These are phyloP conservation scores for Abrus pulchellus DNA, from an alignment of 306 rosid species.

Conservation along the genomic window DNA sequence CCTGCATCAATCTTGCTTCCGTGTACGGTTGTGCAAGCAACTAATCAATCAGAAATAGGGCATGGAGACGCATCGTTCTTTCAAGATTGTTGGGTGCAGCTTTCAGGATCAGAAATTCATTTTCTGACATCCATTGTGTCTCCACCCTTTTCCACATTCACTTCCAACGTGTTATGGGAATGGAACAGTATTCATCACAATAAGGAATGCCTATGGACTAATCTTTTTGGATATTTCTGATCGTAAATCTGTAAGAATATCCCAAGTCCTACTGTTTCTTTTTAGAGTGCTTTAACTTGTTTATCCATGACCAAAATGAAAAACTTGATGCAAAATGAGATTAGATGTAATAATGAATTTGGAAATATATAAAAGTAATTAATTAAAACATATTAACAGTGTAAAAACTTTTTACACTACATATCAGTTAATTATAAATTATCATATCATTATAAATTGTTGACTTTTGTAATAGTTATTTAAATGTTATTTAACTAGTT, in stretches of 20 bases:
- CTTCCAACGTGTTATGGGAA: background rate
- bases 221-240: background rate
- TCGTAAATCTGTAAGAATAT: slow-evolving; percentile 5
- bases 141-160: background rate
- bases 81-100: slow-evolving; percentile 22
- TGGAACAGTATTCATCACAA: slow-evolving; percentile 1
- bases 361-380: background rate
- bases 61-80: background rate
- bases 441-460: too few species aligned
- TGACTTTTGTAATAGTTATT: too few species aligned
- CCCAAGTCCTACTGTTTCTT: background rate
- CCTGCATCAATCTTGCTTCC: slow-evolving; percentile 17
- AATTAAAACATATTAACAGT: too few species aligned
- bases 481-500: too few species aligned
- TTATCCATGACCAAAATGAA: background rate
- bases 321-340: background rate
- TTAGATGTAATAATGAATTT: background rate
- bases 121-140: background rate
- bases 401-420: too few species aligned
- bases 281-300: background rate
- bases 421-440: too few species aligned
- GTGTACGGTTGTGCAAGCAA: slow-evolving; percentile 19
- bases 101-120: slow-evolving; percentile 11
- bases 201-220: background rate
- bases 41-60: background rate